A percentile compares a stretch with the other conserved stretches of the same genome.
These are phyloP conservation scores for Puccinia triticina DNA, from an alignment of 1,284 basidiomycete genomes.

Conservation along the genomic window DNA sequence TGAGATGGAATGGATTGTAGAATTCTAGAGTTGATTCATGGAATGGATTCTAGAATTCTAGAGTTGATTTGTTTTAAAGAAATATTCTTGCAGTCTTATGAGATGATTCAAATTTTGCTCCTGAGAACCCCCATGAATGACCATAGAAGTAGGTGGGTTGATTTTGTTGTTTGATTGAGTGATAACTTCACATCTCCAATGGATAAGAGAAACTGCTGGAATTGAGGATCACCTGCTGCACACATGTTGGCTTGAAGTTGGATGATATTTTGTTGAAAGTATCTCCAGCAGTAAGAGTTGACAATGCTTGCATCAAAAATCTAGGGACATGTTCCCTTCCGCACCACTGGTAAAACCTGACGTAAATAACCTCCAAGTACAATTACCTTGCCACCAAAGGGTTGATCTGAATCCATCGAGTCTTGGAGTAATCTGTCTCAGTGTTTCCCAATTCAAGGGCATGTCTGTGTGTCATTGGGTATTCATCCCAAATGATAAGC, in stretches of 20 bases:
- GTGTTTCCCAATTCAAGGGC: neutral
- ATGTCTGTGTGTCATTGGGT: constrained; percentile 6
- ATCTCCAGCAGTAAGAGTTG: constrained; percentile 4
- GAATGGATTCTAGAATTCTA: too few species aligned
- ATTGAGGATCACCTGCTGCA: too few species aligned
- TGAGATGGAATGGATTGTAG: too few species aligned
- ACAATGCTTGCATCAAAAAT: neutral
- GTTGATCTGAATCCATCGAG: neutral
- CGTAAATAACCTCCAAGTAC: neutral
- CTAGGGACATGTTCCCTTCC: neutral
- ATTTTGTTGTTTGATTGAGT: neutral
- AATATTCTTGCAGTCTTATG: too few species aligned
- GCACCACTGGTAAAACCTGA: constrained; percentile 3
- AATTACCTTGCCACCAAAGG: constrained; percentile 4
- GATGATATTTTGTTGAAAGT: neutral
- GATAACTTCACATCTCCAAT: neutral
- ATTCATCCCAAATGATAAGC: constrained; percentile 29
- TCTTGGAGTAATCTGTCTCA: constrained; percentile 2
- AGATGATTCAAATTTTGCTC: neutral
- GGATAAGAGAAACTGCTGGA: too few species aligned
- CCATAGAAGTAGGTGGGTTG: neutral
- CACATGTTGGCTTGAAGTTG: neutral
- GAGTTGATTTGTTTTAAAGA: too few species aligned
- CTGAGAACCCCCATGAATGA: neutral
- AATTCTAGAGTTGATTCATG: too few species aligned